Conservation (phyloP, 352 stramenopile genomes). For the Phytophthora sp. region DNA sequence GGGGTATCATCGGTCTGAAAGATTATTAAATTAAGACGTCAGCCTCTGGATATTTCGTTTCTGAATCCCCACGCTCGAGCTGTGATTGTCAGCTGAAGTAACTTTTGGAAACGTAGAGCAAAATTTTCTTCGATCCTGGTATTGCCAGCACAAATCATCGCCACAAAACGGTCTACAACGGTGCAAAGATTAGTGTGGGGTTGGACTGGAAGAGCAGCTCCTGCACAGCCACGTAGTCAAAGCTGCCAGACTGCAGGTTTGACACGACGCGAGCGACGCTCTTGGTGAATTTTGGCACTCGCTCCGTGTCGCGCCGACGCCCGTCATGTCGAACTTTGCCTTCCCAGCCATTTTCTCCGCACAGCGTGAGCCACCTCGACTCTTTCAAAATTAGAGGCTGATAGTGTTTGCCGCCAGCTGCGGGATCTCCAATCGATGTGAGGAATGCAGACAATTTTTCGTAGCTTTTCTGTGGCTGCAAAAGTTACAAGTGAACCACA, state of each 20-base stretch:
- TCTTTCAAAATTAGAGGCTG: conserved; percentile 67
- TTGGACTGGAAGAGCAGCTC: conserved; percentile 77
- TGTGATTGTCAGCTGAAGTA: too few relatives aligned
- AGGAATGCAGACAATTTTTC: conserved; percentile 72
- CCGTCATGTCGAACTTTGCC: conserved; percentile 64
- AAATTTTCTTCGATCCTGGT: too few relatives aligned
- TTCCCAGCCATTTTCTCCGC: conserved; percentile 73
- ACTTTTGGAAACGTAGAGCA: too few relatives aligned
- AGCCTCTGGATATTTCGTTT: too few relatives aligned
- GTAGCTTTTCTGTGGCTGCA: conserved; percentile 66
- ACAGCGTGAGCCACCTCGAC: conserved; percentile 68
- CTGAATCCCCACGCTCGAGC: too few relatives aligned
- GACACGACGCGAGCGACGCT: conserved; percentile 60
- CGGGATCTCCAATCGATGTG: conserved; percentile 54
- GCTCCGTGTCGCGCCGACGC: conserved; percentile 46
- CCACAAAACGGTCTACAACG: conserved; percentile 35
- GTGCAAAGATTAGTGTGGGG: conserved; percentile 65
- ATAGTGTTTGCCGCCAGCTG: conserved; percentile 46
- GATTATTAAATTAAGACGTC: too few relatives aligned
- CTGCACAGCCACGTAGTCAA: conserved; percentile 74
- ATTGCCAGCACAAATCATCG: background rate
- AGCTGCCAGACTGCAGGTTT: conserved; percentile 69
- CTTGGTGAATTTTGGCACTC: conserved; percentile 59
- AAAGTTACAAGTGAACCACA: too few relatives aligned
- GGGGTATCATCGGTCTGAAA: too few relatives aligned